Evolutionary conservation across 2,329 filamentous ascomycete genomes (phyloP).

Genomic region (Penicillium italicum): DNA sequence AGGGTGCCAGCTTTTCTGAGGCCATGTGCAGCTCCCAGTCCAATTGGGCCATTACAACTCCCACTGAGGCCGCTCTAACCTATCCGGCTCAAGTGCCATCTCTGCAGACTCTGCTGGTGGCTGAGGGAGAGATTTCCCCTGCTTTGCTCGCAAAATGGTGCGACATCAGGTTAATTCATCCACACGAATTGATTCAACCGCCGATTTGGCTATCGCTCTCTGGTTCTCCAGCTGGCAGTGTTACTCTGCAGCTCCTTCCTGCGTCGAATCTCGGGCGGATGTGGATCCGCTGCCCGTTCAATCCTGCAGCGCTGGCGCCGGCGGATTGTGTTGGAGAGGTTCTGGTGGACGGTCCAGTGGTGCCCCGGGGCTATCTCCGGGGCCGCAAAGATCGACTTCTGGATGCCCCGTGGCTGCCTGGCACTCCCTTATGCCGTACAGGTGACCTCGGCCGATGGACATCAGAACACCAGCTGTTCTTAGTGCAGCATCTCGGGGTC

Average conservation of each 20-base stretch:
- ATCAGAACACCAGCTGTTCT: not conserved
- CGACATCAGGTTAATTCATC: not conserved
- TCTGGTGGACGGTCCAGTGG: slow-evolving; percentile 5
- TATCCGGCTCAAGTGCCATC: not conserved
- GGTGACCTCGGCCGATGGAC: not conserved
- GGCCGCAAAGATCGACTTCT: not conserved
- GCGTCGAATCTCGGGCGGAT: not conserved
- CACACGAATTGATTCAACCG: not conserved
- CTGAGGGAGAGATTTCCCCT: not conserved
- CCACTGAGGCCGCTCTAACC: not conserved
- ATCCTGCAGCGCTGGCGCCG: not conserved
- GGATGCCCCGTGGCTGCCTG: not conserved
- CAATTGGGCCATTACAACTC: not conserved
- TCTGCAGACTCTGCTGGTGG: not conserved
- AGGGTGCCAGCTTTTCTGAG: not conserved
- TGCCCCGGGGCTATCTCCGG: slow-evolving; percentile 1
- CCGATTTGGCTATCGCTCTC: not conserved
- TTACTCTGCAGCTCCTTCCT: not conserved
- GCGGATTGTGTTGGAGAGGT: slow-evolving; percentile 5
- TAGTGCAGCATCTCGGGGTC: not conserved
- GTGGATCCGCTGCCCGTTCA: slow-evolving; percentile 3
- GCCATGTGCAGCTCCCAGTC: not conserved
- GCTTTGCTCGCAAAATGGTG: not conserved
- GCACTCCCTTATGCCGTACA: not conserved
- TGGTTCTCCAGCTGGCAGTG: not conserved